Conservation (phyloP, 768 basidiomycete species). For the Cystobasidiopsis lactophilus region DNA sequence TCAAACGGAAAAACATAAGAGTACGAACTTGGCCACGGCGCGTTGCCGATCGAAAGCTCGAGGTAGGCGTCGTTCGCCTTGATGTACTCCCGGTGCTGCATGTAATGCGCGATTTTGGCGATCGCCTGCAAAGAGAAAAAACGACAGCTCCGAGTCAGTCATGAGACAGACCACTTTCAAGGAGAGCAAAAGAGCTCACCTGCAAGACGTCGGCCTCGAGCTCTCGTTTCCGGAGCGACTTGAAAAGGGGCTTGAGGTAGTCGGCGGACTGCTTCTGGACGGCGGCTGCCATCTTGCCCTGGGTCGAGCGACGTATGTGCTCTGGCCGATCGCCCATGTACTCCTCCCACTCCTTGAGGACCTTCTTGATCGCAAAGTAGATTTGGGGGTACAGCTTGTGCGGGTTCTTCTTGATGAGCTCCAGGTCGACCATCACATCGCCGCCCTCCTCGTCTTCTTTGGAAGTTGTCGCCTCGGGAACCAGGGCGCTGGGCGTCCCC, state of each 20-base stretch:
- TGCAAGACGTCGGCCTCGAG: constrained; percentile 5
- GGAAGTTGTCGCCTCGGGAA: constrained; percentile 2
- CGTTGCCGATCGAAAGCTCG: constrained; percentile 88
- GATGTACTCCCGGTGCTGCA: constrained; percentile 92
- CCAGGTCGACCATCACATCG: constrained; percentile 49
- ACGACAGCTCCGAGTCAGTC: too few relatives aligned
- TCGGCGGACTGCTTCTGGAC: constrained; percentile 89
- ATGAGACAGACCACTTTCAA: too few relatives aligned
- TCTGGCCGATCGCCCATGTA: constrained; percentile 92
- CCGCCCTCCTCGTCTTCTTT: constrained; percentile 29
- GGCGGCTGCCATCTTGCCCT: constrained; percentile 83
- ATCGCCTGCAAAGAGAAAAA: too few relatives aligned
- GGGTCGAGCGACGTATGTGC: constrained; percentile 59
- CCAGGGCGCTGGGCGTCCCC: background rate
- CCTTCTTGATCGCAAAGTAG: constrained; percentile 37
- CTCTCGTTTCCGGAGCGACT: constrained; percentile 64
- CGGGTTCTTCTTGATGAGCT: constrained; percentile 65
- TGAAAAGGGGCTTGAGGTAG: constrained; percentile 92
- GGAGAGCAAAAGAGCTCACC: too few relatives aligned
- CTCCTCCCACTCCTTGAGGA: constrained; percentile 87
- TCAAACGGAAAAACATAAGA: background rate
- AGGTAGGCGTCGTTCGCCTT: constrained; percentile 92
- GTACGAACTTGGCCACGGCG: constrained; percentile 99
- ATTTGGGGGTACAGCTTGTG: constrained; percentile 92
- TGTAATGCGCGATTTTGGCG: constrained; percentile 81